phyloP scores from a whole-genome alignment of 768 basidiomycete genomes.

The Auricularia sp. region DNA sequence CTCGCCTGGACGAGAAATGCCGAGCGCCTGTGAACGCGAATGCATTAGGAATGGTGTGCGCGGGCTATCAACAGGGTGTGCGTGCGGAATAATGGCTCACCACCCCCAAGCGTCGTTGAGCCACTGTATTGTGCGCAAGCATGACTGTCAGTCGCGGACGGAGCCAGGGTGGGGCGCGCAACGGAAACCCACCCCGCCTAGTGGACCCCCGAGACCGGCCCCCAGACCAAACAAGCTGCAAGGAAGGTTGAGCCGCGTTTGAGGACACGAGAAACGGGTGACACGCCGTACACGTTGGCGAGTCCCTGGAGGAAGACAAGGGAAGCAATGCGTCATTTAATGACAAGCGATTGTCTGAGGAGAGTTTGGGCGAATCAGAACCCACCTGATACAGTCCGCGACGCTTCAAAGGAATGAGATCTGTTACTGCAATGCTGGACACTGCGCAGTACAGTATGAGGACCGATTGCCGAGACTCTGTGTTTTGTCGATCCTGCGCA shows the following conservation, averaged over 20 bases:
- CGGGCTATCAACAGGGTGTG: background rate
- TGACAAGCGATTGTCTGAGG: constrained; percentile 1
- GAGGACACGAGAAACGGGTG: background rate
- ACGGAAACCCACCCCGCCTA: constrained; percentile 18
- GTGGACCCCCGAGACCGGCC: constrained; percentile 24
- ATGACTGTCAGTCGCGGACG: constrained; percentile 30
- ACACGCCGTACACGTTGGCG: constrained; percentile 59
- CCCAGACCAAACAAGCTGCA: constrained; percentile 74
- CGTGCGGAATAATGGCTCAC: constrained; percentile 31
- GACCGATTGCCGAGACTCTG: constrained; percentile 11
- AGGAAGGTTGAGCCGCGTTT: constrained; percentile 8
- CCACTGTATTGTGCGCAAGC: constrained; percentile 39
- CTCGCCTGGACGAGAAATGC: constrained; percentile 81
- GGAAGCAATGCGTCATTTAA: background rate
- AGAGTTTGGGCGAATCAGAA: constrained; percentile 10
- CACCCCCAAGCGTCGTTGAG: constrained; percentile 79
- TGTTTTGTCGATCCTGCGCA: constrained; percentile 15
- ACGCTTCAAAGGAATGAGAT: constrained; percentile 62
- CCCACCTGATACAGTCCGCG: constrained; percentile 31
- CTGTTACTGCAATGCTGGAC: constrained; percentile 72
- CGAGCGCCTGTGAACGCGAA: constrained; percentile 46
- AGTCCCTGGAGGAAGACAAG: constrained; percentile 75
- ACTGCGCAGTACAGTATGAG: constrained; percentile 28
- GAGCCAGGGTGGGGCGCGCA: constrained; percentile 3
- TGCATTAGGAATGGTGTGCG: background rate